These are phyloP conservation scores for Lasiosphaeriaceae sp. DNA, from an alignment of 495 filamentous ascomycete genomes.

Conservation along the genomic window DNA sequence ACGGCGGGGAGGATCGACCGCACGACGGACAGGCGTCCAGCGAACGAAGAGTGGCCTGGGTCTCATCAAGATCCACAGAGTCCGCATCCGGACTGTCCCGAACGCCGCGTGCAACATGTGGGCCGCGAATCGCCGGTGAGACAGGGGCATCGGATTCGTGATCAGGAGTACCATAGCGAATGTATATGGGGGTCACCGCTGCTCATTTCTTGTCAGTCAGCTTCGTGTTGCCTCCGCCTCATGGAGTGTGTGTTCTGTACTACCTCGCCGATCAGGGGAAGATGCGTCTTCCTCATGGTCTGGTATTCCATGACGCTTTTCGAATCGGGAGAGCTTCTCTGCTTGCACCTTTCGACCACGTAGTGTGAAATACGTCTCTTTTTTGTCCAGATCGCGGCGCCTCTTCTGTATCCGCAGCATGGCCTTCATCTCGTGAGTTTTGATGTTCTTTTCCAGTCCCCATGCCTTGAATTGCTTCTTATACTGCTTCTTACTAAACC, in stretches of 20 bases:
- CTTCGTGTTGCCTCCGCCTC: neutral
- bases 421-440: constrained; percentile 13
- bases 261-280: neutral
- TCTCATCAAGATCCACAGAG: too few relatives aligned
- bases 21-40: neutral
- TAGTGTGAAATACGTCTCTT: constrained; percentile 14
- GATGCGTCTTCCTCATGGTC: neutral
- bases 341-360: constrained; percentile 8
- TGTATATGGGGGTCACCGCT: neutral
- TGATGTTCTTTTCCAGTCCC: constrained; percentile 27
- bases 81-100: neutral
- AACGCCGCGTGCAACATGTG: neutral
- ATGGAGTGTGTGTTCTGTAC: neutral
- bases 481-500: constrained; percentile 23
- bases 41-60: neutral
- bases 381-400: constrained; percentile 11
- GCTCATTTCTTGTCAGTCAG: neutral
- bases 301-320: constrained; percentile 9
- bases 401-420: constrained; percentile 21
- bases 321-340: constrained; percentile 19
- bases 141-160: neutral
- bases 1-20: too few relatives aligned
- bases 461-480: constrained; percentile 25
- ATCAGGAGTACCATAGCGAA: neutral
- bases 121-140: neutral